Percentiles rank a stretch among this genome's conserved stretches.
Evolutionary conservation across 73 alveolate species (phyloP).

Genomic region (Symbiodinium natans): DNA sequence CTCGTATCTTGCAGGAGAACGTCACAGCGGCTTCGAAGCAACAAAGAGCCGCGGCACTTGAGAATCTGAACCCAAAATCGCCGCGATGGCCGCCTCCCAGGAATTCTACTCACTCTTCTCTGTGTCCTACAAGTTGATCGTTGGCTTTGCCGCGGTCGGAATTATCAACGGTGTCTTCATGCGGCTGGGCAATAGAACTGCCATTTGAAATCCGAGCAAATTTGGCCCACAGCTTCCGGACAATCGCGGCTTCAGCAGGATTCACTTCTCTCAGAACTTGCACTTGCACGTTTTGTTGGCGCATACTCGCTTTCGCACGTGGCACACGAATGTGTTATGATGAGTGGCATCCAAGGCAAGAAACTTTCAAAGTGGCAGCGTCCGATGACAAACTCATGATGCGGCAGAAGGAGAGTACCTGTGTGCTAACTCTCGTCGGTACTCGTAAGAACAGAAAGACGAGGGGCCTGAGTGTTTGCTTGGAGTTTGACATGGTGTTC

Average conservation of each 20-base stretch:
- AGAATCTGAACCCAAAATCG: background rate
- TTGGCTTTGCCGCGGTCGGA: slow-evolving; percentile 92
- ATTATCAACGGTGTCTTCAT: slow-evolving; percentile 91
- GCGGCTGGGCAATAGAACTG: background rate
- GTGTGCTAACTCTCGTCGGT: too few species aligned
- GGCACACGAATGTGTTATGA: too few species aligned
- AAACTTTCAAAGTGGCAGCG: slow-evolving; percentile 93
- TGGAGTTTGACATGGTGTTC: too few species aligned
- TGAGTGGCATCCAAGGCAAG: slow-evolving; percentile 80
- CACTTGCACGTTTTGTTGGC: too few species aligned
- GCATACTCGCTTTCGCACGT: too few species aligned
- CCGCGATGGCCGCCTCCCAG: background rate
- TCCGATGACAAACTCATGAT: slow-evolving; percentile 87
- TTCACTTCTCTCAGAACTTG: too few species aligned
- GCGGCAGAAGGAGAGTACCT: slow-evolving; percentile 51
- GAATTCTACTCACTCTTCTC: slow-evolving; percentile 55
- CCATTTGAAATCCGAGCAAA: too few species aligned
- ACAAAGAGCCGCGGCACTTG: background rate
- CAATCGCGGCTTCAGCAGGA: too few species aligned
- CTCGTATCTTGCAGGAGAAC: slow-evolving; percentile 84
- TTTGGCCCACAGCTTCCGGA: too few species aligned
- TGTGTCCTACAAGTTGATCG: slow-evolving; percentile 81
- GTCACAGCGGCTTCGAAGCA: slow-evolving; percentile 25
- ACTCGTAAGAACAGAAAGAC: too few species aligned
- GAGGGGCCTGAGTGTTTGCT: background rate